A percentile compares a stretch with the other conserved stretches of the same genome.
phyloP scores from a whole-genome alignment of 352 stramenopile genomes.

The Aphanomyces invadans region DNA sequence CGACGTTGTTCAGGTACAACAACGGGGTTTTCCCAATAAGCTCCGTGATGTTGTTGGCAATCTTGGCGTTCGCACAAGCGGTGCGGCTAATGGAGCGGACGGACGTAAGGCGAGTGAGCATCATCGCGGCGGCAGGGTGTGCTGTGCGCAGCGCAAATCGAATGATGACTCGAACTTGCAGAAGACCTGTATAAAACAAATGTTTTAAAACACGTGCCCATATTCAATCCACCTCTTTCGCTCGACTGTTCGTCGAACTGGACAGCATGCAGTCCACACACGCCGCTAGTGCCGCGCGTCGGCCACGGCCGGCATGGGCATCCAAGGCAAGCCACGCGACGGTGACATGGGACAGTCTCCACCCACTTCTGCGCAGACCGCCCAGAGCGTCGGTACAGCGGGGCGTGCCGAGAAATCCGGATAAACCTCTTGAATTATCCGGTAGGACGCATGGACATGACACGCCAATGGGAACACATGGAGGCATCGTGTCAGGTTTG shows the following conservation, averaged over 20 bases:
- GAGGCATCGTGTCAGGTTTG: background rate
- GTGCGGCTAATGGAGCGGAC: conserved; percentile 2
- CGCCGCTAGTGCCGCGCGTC: no score
- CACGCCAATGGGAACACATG: background rate
- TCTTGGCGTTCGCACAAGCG: conserved; percentile 32
- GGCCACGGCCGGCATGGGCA: no score
- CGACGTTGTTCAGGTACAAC: conserved; percentile 86
- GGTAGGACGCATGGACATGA: background rate
- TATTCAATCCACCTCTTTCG: no score
- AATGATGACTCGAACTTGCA: background rate
- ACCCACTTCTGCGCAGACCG: no score
- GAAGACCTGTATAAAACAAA: background rate
- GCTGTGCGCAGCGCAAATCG: background rate
- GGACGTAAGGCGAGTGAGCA: background rate
- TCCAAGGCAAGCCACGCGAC: background rate
- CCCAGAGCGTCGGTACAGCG: background rate
- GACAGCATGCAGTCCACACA: no score
- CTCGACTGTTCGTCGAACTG: no score
- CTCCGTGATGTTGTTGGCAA: conserved; percentile 90
- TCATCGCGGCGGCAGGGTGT: background rate
- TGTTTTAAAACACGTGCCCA: background rate
- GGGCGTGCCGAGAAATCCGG: background rate
- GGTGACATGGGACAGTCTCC: no score
- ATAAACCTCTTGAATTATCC: background rate
- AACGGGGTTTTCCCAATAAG: conserved; percentile 94